A percentile compares a stretch with the other conserved stretches of the same genome.
Conservation (phyloP, 1,284 basidiomycete species). For the Cryptococcus jaspeensis region DNA sequence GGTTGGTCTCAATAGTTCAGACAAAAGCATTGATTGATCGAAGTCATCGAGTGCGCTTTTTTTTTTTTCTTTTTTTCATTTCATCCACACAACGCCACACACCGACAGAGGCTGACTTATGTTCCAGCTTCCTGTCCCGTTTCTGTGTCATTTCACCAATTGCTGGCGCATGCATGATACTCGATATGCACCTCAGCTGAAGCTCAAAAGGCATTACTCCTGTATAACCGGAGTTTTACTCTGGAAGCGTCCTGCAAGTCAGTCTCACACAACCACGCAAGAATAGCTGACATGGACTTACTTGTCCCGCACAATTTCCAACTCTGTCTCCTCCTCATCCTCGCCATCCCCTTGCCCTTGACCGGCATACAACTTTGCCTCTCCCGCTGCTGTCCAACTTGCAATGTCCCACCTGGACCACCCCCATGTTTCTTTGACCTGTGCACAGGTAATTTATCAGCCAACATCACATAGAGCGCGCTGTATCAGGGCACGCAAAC, state of each 20-base stretch:
- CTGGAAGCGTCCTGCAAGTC: neutral
- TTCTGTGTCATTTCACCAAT: neutral
- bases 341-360: conserved; percentile 8
- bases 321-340: conserved; percentile 53
- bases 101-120: too few relatives aligned
- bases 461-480: neutral
- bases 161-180: neutral
- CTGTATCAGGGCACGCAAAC: neutral
- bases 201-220: conserved; percentile 19
- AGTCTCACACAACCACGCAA: neutral
- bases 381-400: conserved; percentile 57
- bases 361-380: conserved; percentile 25
- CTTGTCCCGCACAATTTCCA: conserved; percentile 60
- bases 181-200: too few relatives aligned
- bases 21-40: too few relatives aligned
- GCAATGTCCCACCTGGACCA: conserved; percentile 67
- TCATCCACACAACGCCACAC: too few relatives aligned
- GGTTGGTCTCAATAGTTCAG: too few relatives aligned
- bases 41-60: too few relatives aligned
- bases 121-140: too few relatives aligned
- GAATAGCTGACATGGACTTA: conserved; percentile 30
- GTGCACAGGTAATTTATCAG: neutral
- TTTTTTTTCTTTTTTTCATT: too few relatives aligned
- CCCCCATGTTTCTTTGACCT: conserved; percentile 73
- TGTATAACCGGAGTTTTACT: conserved; percentile 18